Evolutionary conservation across 1,284 basidiomycete genomes (phyloP).

Genomic region (Porphyrellus sp.): DNA sequence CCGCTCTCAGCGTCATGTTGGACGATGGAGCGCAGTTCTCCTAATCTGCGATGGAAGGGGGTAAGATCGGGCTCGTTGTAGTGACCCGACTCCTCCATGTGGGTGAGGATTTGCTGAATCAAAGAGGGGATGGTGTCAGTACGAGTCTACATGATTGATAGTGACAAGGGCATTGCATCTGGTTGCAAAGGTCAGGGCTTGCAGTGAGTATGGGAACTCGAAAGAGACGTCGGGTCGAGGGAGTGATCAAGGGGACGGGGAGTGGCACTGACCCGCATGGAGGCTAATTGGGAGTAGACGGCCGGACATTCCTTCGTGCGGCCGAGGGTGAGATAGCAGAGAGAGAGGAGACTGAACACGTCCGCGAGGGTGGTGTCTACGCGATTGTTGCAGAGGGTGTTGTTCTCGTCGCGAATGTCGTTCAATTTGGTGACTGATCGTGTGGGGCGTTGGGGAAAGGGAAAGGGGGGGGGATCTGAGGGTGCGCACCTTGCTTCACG

Average conservation of each 20-base stretch:
- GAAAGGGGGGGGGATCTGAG: constrained; percentile 1
- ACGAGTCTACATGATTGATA: constrained; percentile 24
- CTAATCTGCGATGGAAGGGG: constrained; percentile 79
- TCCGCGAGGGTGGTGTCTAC: constrained; percentile 91
- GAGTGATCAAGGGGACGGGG: neutral
- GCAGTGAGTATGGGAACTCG: constrained; percentile 1
- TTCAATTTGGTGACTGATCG: constrained; percentile 87
- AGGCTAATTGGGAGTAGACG: constrained; percentile 90
- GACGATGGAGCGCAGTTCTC: constrained; percentile 80
- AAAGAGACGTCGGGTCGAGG: neutral
- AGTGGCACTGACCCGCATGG: constrained; percentile 76
- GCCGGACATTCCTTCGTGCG: constrained; percentile 91
- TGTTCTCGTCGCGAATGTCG: constrained; percentile 80
- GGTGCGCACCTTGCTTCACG: constrained; percentile 84
- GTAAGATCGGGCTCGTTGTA: constrained; percentile 88
- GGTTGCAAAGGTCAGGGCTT: constrained; percentile 28
- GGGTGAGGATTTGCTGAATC: constrained; percentile 83
- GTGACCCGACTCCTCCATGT: constrained; percentile 91
- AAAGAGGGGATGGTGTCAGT: constrained; percentile 25
- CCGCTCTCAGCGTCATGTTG: constrained; percentile 77
- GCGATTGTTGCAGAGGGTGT: constrained; percentile 76
- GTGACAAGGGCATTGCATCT: constrained; percentile 14
- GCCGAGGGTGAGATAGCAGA: constrained; percentile 92
- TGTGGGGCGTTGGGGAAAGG: neutral
- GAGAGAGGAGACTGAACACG: constrained; percentile 87